Evolutionary conservation across 192 early-diverging fungal species (phyloP).

Genomic region (Mortierella antarctica): DNA sequence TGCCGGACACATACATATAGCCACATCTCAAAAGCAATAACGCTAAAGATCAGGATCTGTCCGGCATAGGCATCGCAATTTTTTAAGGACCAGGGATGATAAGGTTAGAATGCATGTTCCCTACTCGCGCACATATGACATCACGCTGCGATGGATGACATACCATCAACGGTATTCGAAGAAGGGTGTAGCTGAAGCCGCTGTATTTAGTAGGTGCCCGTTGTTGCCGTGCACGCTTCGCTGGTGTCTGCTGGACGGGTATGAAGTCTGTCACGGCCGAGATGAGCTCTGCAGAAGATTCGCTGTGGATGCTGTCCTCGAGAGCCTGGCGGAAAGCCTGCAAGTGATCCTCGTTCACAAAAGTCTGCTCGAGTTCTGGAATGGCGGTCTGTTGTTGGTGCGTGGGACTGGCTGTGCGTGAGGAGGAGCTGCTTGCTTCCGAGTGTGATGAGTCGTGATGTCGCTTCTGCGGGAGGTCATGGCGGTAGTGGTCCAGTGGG

Average conservation of each 20-base stretch:
- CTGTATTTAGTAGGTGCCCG: conserved; percentile 34
- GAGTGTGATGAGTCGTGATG: conserved; percentile 31
- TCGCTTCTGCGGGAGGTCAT: neutral
- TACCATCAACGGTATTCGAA: conserved; percentile 67
- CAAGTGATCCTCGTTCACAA: conserved; percentile 62
- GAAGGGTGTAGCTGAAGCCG: conserved; percentile 60
- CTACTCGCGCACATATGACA: neutral
- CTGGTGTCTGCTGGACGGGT: conserved; percentile 54
- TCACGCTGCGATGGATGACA: conserved; percentile 1
- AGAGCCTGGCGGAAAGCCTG: conserved; percentile 58
- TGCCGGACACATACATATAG: conserved; percentile 69
- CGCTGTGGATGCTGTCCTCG: conserved; percentile 51
- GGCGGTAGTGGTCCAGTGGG: neutral
- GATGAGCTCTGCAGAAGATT: conserved; percentile 61
- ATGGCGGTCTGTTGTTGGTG: conserved; percentile 11
- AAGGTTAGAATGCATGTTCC: neutral
- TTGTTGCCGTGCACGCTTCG: conserved; percentile 29
- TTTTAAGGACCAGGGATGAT: neutral
- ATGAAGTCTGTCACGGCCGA: conserved; percentile 63
- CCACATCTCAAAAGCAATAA: conserved; percentile 70
- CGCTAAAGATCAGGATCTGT: conserved; percentile 64
- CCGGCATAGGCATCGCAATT: neutral
- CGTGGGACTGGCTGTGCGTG: conserved; percentile 31
- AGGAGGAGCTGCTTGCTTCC: conserved; percentile 30
- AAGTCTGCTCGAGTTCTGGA: conserved; percentile 53